phyloP scores from a whole-genome alignment of 2,329 filamentous ascomycete genomes.

The Aspergillus fumigatus region DNA sequence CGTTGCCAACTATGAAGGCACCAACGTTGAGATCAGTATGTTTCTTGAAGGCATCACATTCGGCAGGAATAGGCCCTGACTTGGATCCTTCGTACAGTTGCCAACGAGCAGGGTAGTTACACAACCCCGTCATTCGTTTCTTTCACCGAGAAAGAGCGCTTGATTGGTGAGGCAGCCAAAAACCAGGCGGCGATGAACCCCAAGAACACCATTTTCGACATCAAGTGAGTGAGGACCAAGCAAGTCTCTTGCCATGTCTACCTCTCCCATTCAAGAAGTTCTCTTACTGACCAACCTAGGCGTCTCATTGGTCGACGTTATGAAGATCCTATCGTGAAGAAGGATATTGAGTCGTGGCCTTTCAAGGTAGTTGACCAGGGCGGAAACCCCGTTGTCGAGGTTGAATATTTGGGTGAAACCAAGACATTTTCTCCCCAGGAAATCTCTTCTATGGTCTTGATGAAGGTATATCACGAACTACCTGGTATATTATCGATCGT shows the following conservation, averaged over 20 bases:
- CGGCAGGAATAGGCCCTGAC: neutral
- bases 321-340: slow-evolving; percentile 95
- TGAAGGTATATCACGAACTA: slow-evolving; percentile 64
- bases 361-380: slow-evolving; percentile 95
- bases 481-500: neutral
- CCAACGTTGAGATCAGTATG: slow-evolving; percentile 97
- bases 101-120: slow-evolving; percentile 99
- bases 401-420: slow-evolving; percentile 89
- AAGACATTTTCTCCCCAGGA: slow-evolving; percentile 98
- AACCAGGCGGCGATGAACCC: slow-evolving; percentile 99
- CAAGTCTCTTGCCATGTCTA: neutral
- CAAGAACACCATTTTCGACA: slow-evolving; percentile 95
- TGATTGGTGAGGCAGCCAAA: slow-evolving; percentile 99
- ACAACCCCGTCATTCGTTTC: slow-evolving; percentile 99
- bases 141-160: slow-evolving; percentile 96
- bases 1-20: slow-evolving; percentile 98
- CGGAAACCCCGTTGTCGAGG: slow-evolving; percentile 86
- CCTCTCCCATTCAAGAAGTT: neutral
- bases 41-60: slow-evolving; percentile 17
- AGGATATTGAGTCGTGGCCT: slow-evolving; percentile 97
- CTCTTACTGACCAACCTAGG: slow-evolving; percentile 47
- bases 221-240: slow-evolving; percentile 65
- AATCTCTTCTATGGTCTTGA: slow-evolving; percentile 97
- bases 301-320: slow-evolving; percentile 95
- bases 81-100: slow-evolving; percentile 51